Evolutionary conservation across 2,329 filamentous ascomycete genomes (phyloP).

Genomic region (Penicillium sp.): DNA sequence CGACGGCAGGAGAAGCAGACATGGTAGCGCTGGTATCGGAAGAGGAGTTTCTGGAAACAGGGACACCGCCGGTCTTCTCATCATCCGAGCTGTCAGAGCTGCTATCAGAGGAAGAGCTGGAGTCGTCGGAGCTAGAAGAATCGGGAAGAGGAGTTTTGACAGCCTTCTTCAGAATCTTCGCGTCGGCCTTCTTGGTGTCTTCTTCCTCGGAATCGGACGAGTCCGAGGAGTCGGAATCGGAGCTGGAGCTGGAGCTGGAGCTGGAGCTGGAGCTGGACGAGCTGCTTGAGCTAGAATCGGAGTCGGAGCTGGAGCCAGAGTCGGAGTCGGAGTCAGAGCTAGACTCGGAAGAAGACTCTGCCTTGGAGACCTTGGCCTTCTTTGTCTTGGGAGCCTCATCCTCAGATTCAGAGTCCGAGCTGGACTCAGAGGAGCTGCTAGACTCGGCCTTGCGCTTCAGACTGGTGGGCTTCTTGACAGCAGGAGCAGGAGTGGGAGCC

Average conservation of each 20-base stretch:
- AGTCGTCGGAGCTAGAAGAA: conserved; percentile 40
- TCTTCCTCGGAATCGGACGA: conserved; percentile 35
- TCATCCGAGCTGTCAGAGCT: conserved; percentile 29
- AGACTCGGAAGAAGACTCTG: conserved; percentile 38
- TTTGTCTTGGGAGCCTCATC: conserved; percentile 56
- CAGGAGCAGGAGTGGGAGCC: conserved; percentile 36
- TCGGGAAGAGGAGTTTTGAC: conserved; percentile 42
- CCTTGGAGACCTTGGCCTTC: conserved; percentile 53
- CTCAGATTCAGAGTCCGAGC: conserved; percentile 52
- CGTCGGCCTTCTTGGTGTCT: conserved; percentile 29
- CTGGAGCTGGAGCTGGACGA: conserved; percentile 9
- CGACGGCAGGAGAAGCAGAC: conserved; percentile 32
- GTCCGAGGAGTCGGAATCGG: conserved; percentile 25
- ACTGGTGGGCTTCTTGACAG: conserved; percentile 42
- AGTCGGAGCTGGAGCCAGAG: conserved; percentile 31
- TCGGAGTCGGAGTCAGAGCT: conserved; percentile 31
- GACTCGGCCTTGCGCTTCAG: conserved; percentile 63
- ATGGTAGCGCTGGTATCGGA: conserved; percentile 40
- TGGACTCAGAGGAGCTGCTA: conserved; percentile 49
- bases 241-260: conserved; percentile 25
- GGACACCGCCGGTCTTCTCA: conserved; percentile 27
- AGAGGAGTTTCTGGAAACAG: conserved; percentile 28
- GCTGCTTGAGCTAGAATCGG: conserved; percentile 19
- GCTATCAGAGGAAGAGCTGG: conserved; percentile 25
- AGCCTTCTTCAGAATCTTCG: conserved; percentile 39